Evolutionary conservation across 257 asterid genomes (phyloP), one percentile per base, ranked within the genome.

Genomic region (Scutellaria barbata): DNA sequence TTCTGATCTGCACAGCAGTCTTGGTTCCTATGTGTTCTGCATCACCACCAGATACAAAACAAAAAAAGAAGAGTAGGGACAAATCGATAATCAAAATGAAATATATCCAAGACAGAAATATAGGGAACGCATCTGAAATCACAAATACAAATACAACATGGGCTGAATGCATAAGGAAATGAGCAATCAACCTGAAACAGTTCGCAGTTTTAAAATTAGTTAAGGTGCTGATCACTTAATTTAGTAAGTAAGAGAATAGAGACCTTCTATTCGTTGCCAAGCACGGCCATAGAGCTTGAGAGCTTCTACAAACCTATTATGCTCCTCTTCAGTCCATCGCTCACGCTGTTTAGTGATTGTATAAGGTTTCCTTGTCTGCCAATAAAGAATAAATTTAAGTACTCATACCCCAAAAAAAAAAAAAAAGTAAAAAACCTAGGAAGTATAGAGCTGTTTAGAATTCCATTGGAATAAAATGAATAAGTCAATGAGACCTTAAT

Each of bases 1-100:
- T 94, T 85, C 99, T 82, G 83, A 94, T 94, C 95, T 94, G 98
- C 92, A 94, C 99, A 64, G 99, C 99, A 69, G 99, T 89, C 96
- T 94, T 94, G 82, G 99, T 91, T 78, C 99, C 99, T 76, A 94
- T 85, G 80, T 94, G 93, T 85, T 94, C 99, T 94, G 96, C 85
- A 72, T 77, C 83, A 88, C 77, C 85, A 85, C 82, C 84, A 84
- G 73, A 80, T 50, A 72, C 76, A 80, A 66, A 67, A 68, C 76
- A 64, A 75, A 81, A n/a, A 33, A 69, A 52, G 77, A 81, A 80
- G 79, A 80, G 70, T 79, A 82, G 79, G 69, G 69, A 75, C 69
- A 84, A 79, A 64, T 81, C 68, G 58, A 83, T 77, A 72, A 70
- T 74, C 75, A 79, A 82, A 84, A 79, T 69, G 61, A 69, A 63